Evolutionary conservation across 805 yeast species (phyloP).

Genomic region (Cyberlindnera lachancei): DNA sequence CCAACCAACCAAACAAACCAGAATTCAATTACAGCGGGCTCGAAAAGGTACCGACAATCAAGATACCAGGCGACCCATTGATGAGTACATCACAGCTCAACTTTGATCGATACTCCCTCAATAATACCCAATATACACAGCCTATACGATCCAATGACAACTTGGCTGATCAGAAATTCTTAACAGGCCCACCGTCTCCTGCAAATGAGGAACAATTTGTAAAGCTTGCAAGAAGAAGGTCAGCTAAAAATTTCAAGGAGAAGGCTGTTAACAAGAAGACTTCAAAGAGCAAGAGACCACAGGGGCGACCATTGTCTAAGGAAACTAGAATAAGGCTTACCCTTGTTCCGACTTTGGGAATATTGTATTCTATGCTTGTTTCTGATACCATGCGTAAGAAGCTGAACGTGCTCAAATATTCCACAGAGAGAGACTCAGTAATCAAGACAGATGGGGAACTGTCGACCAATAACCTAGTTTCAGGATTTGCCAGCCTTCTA

Average conservation of each 20-base stretch:
- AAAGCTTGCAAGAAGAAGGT: slow-evolving; percentile 21
- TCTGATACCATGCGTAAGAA: slow-evolving; percentile 22
- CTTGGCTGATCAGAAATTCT: too few species aligned
- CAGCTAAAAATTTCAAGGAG: slow-evolving; percentile 15
- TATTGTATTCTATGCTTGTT: slow-evolving; percentile 36
- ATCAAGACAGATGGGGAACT: slow-evolving; percentile 14
- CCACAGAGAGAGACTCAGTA: slow-evolving; percentile 7
- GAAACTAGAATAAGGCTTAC: slow-evolving; percentile 44
- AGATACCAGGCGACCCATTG: too few species aligned
- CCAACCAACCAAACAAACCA: too few species aligned
- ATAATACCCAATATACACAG: too few species aligned
- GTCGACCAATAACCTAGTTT: slow-evolving; percentile 14
- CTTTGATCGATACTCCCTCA: too few species aligned
- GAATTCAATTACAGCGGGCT: too few species aligned
- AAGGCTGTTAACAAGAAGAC: slow-evolving; percentile 11
- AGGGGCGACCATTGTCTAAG: slow-evolving; percentile 41
- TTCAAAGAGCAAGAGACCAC: slow-evolving; percentile 16
- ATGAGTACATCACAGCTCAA: too few species aligned
- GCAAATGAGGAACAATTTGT: slow-evolving; percentile 15
- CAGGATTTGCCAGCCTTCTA: slow-evolving; percentile 18
- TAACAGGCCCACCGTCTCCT: too few species aligned
- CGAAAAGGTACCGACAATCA: too few species aligned
- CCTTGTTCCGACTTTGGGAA: slow-evolving; percentile 34
- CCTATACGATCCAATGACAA: too few species aligned
- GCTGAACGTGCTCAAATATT: slow-evolving; percentile 18